phyloP scores from a whole-genome alignment of 2,329 filamentous ascomycete species.

The Colletotrichum echinochloae region DNA sequence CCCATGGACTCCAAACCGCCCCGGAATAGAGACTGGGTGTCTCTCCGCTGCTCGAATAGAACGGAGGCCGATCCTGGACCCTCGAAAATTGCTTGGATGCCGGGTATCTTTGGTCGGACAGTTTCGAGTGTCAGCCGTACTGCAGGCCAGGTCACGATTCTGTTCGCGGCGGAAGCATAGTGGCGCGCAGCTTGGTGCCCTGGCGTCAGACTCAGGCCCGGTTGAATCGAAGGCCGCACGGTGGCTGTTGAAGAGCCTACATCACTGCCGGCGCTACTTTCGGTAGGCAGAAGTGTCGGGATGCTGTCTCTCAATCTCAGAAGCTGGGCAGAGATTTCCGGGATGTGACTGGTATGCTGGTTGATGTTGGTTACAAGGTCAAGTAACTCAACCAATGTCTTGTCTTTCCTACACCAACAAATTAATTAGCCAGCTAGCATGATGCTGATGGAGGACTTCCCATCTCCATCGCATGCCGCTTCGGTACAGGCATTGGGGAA shows the following conservation, averaged over 20 bases:
- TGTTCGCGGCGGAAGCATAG: slow-evolving; percentile 34
- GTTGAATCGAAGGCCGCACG: slow-evolving; percentile 38
- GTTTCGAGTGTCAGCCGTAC: slow-evolving; percentile 38
- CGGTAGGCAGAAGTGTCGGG: slow-evolving; percentile 10
- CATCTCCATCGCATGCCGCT: slow-evolving; percentile 20
- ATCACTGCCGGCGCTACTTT: slow-evolving; percentile 11
- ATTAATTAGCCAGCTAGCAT: neutral
- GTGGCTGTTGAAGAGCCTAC: slow-evolving; percentile 33
- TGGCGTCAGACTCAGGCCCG: slow-evolving; percentile 8
- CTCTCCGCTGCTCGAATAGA: slow-evolving; percentile 32
- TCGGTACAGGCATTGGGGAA: neutral
- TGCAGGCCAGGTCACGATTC: slow-evolving; percentile 39
- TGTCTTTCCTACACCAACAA: slow-evolving; percentile 64
- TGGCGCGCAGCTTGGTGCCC: slow-evolving; percentile 6
- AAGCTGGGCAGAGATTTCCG: slow-evolving; percentile 11
- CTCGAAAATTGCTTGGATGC: slow-evolving; percentile 22
- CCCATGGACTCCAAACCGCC: slow-evolving; percentile 27
- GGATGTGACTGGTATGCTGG: slow-evolving; percentile 50
- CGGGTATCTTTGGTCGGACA: slow-evolving; percentile 20
- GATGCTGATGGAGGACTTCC: slow-evolving; percentile 13
- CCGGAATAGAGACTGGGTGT: slow-evolving; percentile 11
- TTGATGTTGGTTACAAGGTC: slow-evolving; percentile 67
- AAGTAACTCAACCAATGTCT: slow-evolving; percentile 70
- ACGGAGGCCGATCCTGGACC: slow-evolving; percentile 22
- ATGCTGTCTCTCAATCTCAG: neutral